Base-by-base conservation (phyloP, 1,284 basidiomycete genomes). In the Leccinum griseonigrum region DNA sequence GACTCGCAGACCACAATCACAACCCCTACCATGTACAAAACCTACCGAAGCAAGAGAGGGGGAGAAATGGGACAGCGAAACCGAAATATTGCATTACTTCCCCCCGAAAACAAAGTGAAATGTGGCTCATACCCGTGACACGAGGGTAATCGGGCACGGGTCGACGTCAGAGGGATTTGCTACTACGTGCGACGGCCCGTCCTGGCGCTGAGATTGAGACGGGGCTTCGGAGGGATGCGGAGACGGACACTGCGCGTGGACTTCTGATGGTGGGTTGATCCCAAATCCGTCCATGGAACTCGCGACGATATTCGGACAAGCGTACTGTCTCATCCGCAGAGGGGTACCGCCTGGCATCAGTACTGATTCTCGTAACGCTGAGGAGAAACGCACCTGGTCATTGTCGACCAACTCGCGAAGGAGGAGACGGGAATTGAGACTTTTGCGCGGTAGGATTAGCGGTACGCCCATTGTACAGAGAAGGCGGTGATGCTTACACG, bases 381-480 rank as follows among this genome's bases (percentile, higher is more conserved):
- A 29, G 16, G 34, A 18, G 18, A 28, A 13, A 60, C 65, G 0
- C 18, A 74, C 74, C 31, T 74, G 65, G 5, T 73, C 69, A 1
- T 65, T 70, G 1, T 73, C 63, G 4, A 70, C 59, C 46, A 76
- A 29, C 14, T 72, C 73, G 3, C 74, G 72, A 2, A 73, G 54
- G 28, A 74, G 58, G 11, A 65, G 56, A 28, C 72, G 73, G 5
- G 73, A 73, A 57, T 73, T 73, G 14, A 73, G 68, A 7, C 72
- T 76, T 46, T 75, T 46, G n/a, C 10, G 29, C 14, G 31, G 13
- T 0, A 14, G 16, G 1, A 40, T 64, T 9, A 57, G 26, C 10
- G 26, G 11, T 34, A 3, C 4, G 4, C n/a, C 2, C 2, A 16
- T 2, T n/a, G 40, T 16, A 34, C 3, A 10, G 1, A 11, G 10